Base-by-base conservation (phyloP, 805 yeast genomes). In the Kazachstania kunashirensis region DNA sequence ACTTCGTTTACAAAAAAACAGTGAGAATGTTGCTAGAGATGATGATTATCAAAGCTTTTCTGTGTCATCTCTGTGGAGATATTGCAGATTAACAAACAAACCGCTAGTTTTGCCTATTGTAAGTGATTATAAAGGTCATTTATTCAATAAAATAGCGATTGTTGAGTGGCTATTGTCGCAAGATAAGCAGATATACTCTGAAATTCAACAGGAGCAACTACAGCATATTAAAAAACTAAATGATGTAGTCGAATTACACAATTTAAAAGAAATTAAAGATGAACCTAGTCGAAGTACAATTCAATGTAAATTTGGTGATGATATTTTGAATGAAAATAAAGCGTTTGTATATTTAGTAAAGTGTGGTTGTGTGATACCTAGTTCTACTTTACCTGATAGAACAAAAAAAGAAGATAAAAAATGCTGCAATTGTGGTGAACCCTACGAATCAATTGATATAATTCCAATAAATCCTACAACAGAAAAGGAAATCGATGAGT, bases 101-200 rank as follows among this genome's bases (percentile, higher is more conserved):
- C 65, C 44, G 46, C 62, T 84, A 14, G 43, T 47, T n/a, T 49
- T 48, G 5, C 80, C 79, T 0, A 59, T 83, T 2, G 79, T 80
- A 2, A 70, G 84, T 24, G 95, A 85, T 55, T 77, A 66, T 50
- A 61, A 61, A 34, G 96, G 96, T 0, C 52, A 63, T 21, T 49
- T 85, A 4, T 81, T 69, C 55, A 73, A 78, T 44, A 82, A 81
- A 42, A 82, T 76, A 39, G 57, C 76, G 20, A 53, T 82, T 0
- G 49, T 85, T 6, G 79, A 79, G 47, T 65, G 68, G 51, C 51
- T 85, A 4, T 44, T 81, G 29, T 46, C 50, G 20, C 46, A 42
- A 3, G 42, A 43, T 8, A 43, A 44, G 2, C 61, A 58, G 17
- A 48, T 48, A 23, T 46, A 55, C 33, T 39, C 44, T 28, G 47